Base-by-base conservation (phyloP, 2,329 filamentous ascomycete genomes). In the Ophiostoma sp. region DNA sequence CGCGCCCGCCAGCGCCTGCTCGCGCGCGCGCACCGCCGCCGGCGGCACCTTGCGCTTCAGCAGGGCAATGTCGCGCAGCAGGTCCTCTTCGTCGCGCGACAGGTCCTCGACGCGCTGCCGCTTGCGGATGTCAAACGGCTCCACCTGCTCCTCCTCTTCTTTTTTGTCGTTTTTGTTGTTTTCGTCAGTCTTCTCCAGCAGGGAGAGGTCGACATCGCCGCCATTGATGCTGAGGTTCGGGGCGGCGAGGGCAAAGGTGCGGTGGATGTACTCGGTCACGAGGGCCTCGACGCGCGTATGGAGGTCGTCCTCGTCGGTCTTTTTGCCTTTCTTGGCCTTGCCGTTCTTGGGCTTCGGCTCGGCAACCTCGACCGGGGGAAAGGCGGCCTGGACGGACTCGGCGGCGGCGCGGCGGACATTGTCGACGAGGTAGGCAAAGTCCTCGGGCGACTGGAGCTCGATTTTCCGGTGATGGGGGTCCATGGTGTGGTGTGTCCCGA, bases 391-490 rank as follows among this genome's bases (percentile, higher is more conserved):
- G 71, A 94, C 85, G 77, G 88, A 90, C 75, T 86, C 85, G 64
- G 85, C 83, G 13, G 91, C 90, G 70, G 89, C 88, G 78, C 84
- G 84, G 76, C 88, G 87, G 73, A 92, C 86, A 76, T 91, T 91
- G 73, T 84, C 80, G 75, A 91, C 84, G 36, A 94, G 85, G 79
- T 89, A 91, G 70, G 84, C 80, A 44, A 94, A 84, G 79, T 94
- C 91, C 67, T 90, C 87, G 60, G 88, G 86, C n/a, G 86, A 85
- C 80, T 94, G 91, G 68, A 94, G 87, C 80, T 94, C 91, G 78
- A 94, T 90, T 80, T 89, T 90, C 78, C 91, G 89, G 79, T 93
- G 89, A 79, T 93, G 87, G 74, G 79, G 79, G 60, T 79, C 78
- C 78, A 80, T 80, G 31, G 15, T 67, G 10, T 39, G 27, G 27